Percentiles rank a stretch among this genome's conserved stretches.
These are phyloP conservation scores for Beta vulgaris DNA, from an alignment of 148 eudicot species.

Conservation along the genomic window DNA sequence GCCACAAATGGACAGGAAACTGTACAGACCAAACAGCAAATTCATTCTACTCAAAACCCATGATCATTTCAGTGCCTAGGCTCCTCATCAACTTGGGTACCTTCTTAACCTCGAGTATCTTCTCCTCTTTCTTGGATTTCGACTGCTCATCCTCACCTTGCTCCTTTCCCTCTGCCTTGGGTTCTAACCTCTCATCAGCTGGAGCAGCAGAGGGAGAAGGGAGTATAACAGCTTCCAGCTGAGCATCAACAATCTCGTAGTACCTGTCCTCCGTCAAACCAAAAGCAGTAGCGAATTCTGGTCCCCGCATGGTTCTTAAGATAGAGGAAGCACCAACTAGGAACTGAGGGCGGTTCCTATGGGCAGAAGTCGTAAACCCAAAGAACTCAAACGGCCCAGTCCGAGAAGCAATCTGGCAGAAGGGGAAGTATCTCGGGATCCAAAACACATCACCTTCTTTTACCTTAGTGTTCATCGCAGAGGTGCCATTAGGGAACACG, in stretches of 20 bases:
- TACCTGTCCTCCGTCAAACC: conserved; percentile 56
- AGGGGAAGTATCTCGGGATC: conserved; percentile 84
- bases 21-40: background rate
- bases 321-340: conserved; percentile 60
- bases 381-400: conserved; percentile 81
- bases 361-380: conserved; percentile 76
- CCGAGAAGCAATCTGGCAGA: conserved; percentile 84
- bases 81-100: conserved; percentile 28
- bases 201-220: conserved; percentile 55
- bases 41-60: conserved; percentile 36
- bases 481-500: conserved; percentile 76
- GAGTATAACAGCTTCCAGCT: conserved; percentile 49
- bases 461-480: conserved; percentile 64
- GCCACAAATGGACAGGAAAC: background rate
- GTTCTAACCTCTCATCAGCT: conserved; percentile 23
- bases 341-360: conserved; percentile 71
- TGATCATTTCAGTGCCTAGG: conserved; percentile 31
- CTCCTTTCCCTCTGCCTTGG: background rate
- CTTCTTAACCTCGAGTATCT: conserved; percentile 6
- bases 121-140: conserved; percentile 2
- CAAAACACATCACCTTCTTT: conserved; percentile 72
- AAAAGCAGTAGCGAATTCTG: conserved; percentile 68
- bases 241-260: conserved; percentile 41
- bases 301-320: conserved; percentile 54
- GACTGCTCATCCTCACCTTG: background rate